A percentile compares a stretch with the other conserved stretches of the same genome.
Conservation (phyloP, 2,329 filamentous ascomycete species). For the Myotisia sp. region DNA sequence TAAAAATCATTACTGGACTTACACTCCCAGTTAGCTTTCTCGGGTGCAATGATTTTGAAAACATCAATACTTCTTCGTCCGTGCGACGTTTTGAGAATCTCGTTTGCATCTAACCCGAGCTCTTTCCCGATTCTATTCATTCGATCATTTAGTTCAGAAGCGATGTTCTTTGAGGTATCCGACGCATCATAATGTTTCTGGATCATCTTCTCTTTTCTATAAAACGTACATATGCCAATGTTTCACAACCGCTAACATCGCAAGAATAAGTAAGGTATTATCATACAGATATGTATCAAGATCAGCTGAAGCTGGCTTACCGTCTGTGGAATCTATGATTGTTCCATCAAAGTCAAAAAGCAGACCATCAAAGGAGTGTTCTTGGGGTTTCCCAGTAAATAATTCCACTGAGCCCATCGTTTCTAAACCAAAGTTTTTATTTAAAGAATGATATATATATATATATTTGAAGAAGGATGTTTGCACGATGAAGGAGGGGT, state of each 20-base stretch:
- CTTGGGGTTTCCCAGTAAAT: slow-evolving; percentile 29
- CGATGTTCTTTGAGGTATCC: too few relatives aligned
- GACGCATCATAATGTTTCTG: too few relatives aligned
- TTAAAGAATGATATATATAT: background rate
- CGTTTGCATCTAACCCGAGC: slow-evolving; percentile 67
- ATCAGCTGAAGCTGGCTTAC: slow-evolving; percentile 18
- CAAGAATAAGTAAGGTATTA: background rate
- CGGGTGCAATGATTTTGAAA: slow-evolving; percentile 61
- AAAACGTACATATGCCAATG: slow-evolving; percentile 45
- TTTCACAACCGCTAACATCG: slow-evolving; percentile 43
- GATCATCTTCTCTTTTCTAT: background rate
- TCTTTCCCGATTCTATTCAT: slow-evolving; percentile 46
- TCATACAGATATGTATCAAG: background rate
- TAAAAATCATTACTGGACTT: slow-evolving; percentile 28
- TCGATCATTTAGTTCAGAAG: too few relatives aligned
- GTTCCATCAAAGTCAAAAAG: slow-evolving; percentile 38
- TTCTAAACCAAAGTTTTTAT: background rate
- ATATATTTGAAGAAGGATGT: background rate
- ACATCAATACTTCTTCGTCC: slow-evolving; percentile 81
- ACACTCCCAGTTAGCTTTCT: slow-evolving; percentile 90
- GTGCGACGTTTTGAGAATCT: slow-evolving; percentile 82
- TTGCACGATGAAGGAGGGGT: too few relatives aligned
- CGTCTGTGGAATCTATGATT: slow-evolving; percentile 35
- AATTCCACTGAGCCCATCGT: slow-evolving; percentile 14
- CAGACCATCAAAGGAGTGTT: slow-evolving; percentile 28